These are phyloP conservation scores for Neurospora crassa DNA, from an alignment of 2,329 filamentous ascomycete genomes.

Conservation along the genomic window DNA sequence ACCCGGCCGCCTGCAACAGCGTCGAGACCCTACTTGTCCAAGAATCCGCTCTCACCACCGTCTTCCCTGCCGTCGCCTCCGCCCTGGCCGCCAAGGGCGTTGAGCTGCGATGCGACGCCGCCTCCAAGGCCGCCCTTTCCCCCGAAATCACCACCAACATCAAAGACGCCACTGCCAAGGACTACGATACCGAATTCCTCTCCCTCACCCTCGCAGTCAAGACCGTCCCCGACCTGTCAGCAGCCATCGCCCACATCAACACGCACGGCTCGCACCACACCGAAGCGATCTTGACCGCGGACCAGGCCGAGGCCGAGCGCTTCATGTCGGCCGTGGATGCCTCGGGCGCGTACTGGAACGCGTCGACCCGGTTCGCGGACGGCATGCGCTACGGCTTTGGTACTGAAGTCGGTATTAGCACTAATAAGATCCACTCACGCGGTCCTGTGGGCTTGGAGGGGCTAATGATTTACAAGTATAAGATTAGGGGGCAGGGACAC, in stretches of 20 bases:
- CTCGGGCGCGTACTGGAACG: conserved; percentile 94
- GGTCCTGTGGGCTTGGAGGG: conserved; percentile 92
- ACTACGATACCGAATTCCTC: conserved; percentile 86
- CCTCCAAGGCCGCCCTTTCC: conserved; percentile 48
- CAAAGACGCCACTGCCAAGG: conserved; percentile 51
- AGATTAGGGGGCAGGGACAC: conserved; percentile 76
- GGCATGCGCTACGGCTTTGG: conserved; percentile 97
- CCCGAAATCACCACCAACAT: conserved; percentile 31
- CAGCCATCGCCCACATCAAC: conserved; percentile 85
- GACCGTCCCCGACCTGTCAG: conserved; percentile 57
- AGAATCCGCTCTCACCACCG: conserved; percentile 52
- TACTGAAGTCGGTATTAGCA: conserved; percentile 96
- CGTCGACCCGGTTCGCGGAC: conserved; percentile 87
- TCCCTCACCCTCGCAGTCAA: conserved; percentile 78
- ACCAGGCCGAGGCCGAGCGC: conserved; percentile 56
- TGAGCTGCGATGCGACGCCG: conserved; percentile 66
- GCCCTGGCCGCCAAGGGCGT: conserved; percentile 71
- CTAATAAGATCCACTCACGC: conserved; percentile 93
- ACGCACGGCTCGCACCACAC: conserved; percentile 88
- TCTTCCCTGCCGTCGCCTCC: conserved; percentile 63
- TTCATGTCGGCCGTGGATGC: conserved; percentile 86
- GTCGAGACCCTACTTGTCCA: conserved; percentile 88
- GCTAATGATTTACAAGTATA: conserved; percentile 95
- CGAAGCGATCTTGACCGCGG: conserved; percentile 74
- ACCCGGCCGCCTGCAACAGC: conserved; percentile 91